Evolutionary conservation across 441 rosid genomes (phyloP).

Genomic region (Populus hybrid): DNA sequence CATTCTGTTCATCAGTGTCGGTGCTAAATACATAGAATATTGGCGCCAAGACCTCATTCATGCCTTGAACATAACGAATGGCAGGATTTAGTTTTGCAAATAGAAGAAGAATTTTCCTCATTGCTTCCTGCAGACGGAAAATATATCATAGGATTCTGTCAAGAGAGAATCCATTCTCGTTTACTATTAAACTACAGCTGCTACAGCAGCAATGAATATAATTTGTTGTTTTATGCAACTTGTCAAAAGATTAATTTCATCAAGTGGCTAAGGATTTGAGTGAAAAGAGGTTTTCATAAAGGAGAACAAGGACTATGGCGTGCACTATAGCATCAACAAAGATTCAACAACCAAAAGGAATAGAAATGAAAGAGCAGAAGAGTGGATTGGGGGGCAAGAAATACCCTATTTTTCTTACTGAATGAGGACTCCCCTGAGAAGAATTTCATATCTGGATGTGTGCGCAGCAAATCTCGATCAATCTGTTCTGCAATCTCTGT

Average conservation of each 20-base stretch:
- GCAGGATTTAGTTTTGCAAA: constrained; percentile 74
- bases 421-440: constrained; percentile 56
- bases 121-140: constrained; percentile 45
- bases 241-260: neutral
- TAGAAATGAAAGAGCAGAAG: neutral
- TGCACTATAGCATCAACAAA: neutral
- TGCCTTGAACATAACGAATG: constrained; percentile 72
- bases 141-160: constrained; percentile 1
- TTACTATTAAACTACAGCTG: neutral
- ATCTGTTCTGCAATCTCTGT: constrained; percentile 64
- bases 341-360: neutral
- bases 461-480: constrained; percentile 63
- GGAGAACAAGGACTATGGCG: neutral
- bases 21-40: constrained; percentile 54
- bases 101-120: constrained; percentile 61
- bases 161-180: neutral
- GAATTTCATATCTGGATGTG: constrained; percentile 67
- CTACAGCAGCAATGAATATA: neutral
- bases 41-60: constrained; percentile 79
- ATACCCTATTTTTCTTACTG: constrained; percentile 54
- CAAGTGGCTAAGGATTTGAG: neutral
- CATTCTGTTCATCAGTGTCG: constrained; percentile 49
- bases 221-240: neutral
- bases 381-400: neutral
- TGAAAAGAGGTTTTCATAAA: neutral